Evolutionary conservation across 1,284 basidiomycete genomes (phyloP).

Genomic region (Trichosporon sp.): DNA sequence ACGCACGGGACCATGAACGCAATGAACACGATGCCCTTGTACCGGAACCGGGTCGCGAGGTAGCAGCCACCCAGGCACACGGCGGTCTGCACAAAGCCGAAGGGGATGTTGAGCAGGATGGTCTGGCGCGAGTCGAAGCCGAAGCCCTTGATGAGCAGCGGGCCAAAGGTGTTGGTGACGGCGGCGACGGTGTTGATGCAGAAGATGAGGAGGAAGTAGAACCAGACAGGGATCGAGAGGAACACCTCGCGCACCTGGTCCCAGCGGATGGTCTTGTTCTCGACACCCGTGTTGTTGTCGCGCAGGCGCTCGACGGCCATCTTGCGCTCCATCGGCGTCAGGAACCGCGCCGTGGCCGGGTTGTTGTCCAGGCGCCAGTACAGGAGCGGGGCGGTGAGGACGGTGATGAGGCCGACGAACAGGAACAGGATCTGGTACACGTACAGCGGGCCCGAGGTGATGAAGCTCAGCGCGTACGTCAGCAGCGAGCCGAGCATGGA

Average conservation of each 20-base stretch:
- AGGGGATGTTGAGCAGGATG: conserved; percentile 52
- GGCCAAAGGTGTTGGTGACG: conserved; percentile 48
- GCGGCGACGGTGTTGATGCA: conserved; percentile 42
- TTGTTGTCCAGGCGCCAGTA: conserved; percentile 48
- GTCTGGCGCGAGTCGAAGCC: conserved; percentile 43
- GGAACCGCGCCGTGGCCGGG: conserved; percentile 48
- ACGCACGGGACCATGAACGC: conserved; percentile 44
- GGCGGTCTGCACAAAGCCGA: conserved; percentile 41
- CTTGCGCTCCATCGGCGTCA: conserved; percentile 34
- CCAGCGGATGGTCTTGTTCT: conserved; percentile 46
- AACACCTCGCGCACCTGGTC: conserved; percentile 47
- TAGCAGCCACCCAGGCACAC: conserved; percentile 34
- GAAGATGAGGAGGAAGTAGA: conserved; percentile 43
- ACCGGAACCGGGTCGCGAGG: conserved; percentile 35
- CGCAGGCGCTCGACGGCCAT: conserved; percentile 54
- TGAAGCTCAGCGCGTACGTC: conserved; percentile 39
- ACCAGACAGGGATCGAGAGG: conserved; percentile 41
- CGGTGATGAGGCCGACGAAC: conserved; percentile 51
- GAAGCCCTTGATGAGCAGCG: conserved; percentile 50
- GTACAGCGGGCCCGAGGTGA: conserved; percentile 34
- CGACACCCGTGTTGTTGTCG: conserved; percentile 52
- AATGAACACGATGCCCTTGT: conserved; percentile 41
- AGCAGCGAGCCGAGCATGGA: conserved; percentile 43
- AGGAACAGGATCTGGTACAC: conserved; percentile 53
- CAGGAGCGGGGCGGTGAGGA: conserved; percentile 49